Evolutionary conservation across 495 filamentous ascomycete genomes (phyloP), one percentile per base, ranked within the genome.

Genomic region (Aspergillus funiculosus): DNA sequence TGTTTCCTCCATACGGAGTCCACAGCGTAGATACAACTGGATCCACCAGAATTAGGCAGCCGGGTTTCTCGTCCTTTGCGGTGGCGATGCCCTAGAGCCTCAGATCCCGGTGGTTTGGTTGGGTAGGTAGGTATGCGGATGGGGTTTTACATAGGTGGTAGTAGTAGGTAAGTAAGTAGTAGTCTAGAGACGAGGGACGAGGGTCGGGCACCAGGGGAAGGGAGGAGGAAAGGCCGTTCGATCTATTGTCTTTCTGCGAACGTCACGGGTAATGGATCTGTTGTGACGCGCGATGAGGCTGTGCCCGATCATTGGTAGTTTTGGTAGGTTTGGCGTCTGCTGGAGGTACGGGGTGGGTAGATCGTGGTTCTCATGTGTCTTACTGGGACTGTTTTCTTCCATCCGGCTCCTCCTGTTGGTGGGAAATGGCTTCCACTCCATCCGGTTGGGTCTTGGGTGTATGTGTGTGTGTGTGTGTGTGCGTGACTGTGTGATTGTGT

Each of bases 21-120:
- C 6, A 48, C n/a, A n/a, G n/a, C n/a, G n/a, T n/a, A n/a, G n/a
- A n/a, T 15, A 17, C 10, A 1, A 20, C 37, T 21, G 31, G 47
- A 46, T 51, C 52, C 52, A 54, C 52, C 15, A n/a, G 32, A 25
- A 22, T 44, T 54, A 54, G 52, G 52, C 52, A 54, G 47, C 52
- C 43, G 32, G 42, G 38, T 42, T 48, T 39, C 30, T 42, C 24
- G 6, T n/a, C n/a, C 39, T 27, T 1, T 7, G 19, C 17, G 39
- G 39, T 42, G 39, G 39, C 39, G 39, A 42, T 29, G 13, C 22
- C 11, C 24, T 7, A 9, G 13, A n/a, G 26, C 26, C 26, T 28
- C 26, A 9, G 26, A 15, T 18, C 39, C 29, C 39, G 24, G 7
- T 11, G 24, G 15, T 42, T 13, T 29, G 17, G 34, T 37, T 14